phyloP scores from a whole-genome alignment of 2,329 filamentous ascomycete species.

The Microcera coccophila region DNA sequence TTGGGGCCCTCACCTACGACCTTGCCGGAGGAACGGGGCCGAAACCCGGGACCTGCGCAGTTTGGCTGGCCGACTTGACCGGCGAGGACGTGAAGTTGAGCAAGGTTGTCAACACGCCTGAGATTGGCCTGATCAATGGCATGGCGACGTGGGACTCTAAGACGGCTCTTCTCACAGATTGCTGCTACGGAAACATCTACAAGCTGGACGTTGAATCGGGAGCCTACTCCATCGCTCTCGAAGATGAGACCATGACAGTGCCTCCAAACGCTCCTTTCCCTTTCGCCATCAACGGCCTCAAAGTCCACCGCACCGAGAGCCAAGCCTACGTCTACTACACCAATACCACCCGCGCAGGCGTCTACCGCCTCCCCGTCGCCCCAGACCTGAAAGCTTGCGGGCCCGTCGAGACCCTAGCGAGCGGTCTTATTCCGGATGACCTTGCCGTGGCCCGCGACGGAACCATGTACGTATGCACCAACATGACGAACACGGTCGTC shows the following conservation, averaged over 20 bases:
- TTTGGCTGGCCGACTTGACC: conserved; percentile 19
- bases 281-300: conserved; percentile 19
- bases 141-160: conserved; percentile 18
- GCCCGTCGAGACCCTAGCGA: conserved; percentile 11
- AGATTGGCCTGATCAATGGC: conserved; percentile 17
- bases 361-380: conserved; percentile 15
- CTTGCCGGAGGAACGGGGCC: conserved; percentile 8
- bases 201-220: conserved; percentile 12
- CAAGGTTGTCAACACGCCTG: conserved; percentile 5
- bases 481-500: conserved; percentile 16
- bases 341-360: conserved; percentile 14
- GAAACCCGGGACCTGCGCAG: conserved; percentile 10
- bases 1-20: conserved; percentile 15
- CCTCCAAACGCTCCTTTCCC: conserved; percentile 9
- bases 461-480: conserved; percentile 17
- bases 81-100: conserved; percentile 5
- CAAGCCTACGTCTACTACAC: conserved; percentile 17
- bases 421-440: conserved; percentile 16
- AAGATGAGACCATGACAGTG: conserved; percentile 16
- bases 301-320: conserved; percentile 11
- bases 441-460: conserved; percentile 16
- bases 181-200: conserved; percentile 17
- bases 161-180: conserved; percentile 17
- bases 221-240: conserved; percentile 9
- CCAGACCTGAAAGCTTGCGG: conserved; percentile 7